Evolutionary conservation across 2,329 filamentous ascomycete genomes (phyloP), one percentile per base, ranked within the genome.

Genomic region (Calonectria hawksworthii): DNA sequence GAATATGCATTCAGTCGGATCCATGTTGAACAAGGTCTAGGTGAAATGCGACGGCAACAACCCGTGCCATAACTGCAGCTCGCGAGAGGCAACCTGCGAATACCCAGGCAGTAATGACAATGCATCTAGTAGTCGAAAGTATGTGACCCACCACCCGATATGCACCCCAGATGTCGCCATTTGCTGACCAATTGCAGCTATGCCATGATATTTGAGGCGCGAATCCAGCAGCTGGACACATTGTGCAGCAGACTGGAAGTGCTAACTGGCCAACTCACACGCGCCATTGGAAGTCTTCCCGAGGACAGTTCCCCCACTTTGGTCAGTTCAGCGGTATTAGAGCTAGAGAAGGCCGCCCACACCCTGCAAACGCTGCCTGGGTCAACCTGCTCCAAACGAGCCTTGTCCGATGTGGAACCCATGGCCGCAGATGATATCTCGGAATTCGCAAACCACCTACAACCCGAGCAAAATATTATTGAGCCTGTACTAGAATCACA

Each of bases 221-320:
- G 78, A 21, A 82, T 75, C 38, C 80, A 81, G 34, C 75, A 82
- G 52, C 73, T 81, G 63, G 79, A 80, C 32, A 5, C 61, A 1
- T 72, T 82, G n/a, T 80, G 79, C 61, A 67, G 78, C 23, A 74
- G 78, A n/a, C 74, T 82, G 2, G 81, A 82, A 34, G 23, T 16
- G 5, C 65, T 82, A 2, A 72, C 77, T 10, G 65, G 56, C 6
- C 72, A 79, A 34, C 71, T 81, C 0, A 68, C 77, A 7, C 63
- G 68, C 11, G 73, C 72, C 6, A 61, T 70, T 13, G 36, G 56
- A 14, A 56, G 23, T 21, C 56, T 61, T 41, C 34, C 56, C 7
- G 34, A 21, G 11, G 34, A 41, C 9, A 26, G 34, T 41, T 61
- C 34, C 23, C 34, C 34, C 14, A 28, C 56, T 11, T 11, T 61